Conservation (phyloP, 2,329 filamentous ascomycete species). For the Drechslera avenae region DNA sequence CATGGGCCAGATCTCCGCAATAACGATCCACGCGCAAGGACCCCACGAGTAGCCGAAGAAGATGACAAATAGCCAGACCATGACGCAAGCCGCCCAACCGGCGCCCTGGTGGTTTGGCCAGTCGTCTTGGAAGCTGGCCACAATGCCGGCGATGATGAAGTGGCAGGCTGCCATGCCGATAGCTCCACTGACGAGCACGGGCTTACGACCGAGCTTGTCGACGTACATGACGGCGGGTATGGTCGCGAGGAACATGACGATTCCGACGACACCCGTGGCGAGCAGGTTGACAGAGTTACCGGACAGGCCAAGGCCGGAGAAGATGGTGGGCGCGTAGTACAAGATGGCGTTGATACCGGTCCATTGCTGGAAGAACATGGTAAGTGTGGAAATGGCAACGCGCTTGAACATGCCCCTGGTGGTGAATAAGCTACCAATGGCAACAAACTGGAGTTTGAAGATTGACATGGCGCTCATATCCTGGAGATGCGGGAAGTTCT, state of each 20-base stretch:
- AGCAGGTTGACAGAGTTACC: conserved; percentile 61
- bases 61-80: conserved; percentile 77
- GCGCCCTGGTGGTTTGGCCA: conserved; percentile 64
- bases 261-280: conserved; percentile 73
- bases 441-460: conserved; percentile 64
- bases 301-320: conserved; percentile 53
- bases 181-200: conserved; percentile 66
- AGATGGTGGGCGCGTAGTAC: conserved; percentile 59
- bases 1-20: conserved; percentile 75
- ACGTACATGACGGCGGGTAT: conserved; percentile 70
- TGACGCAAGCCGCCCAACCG: conserved; percentile 71
- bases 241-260: conserved; percentile 66
- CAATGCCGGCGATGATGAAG: conserved; percentile 72
- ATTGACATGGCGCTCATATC: conserved; percentile 64
- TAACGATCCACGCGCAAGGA: conserved; percentile 74
- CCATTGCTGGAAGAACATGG: conserved; percentile 50
- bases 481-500: conserved; percentile 69
- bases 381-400: conserved; percentile 64
- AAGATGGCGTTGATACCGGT: conserved; percentile 55
- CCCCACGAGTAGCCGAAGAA: conserved; percentile 80
- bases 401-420: conserved; percentile 68
- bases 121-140: conserved; percentile 64
- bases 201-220: conserved; percentile 69
- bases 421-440: conserved; percentile 67
- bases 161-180: conserved; percentile 73